phyloP scores from a whole-genome alignment of 108 stramenopile species.

The Thalassiosira profunda region DNA sequence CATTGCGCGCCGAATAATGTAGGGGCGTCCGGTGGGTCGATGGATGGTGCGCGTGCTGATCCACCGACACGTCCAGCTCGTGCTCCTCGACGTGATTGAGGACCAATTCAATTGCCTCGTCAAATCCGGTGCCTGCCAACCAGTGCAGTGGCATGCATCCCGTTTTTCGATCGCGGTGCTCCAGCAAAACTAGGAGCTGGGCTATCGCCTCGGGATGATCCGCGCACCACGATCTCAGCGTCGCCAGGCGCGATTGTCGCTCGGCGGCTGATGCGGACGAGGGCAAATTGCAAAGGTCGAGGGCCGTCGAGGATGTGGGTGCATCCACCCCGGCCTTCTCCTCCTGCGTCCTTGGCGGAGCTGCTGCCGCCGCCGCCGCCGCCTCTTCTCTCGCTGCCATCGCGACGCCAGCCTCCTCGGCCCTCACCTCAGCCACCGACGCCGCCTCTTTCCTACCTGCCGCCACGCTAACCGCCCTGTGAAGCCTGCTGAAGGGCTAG shows the following conservation, averaged over 20 bases:
- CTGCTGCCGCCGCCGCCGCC: too few species aligned
- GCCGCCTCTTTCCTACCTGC: too few species aligned
- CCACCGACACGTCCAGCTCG: constrained; percentile 6
- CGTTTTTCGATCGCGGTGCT: constrained; percentile 37
- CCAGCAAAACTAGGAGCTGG: constrained; percentile 4
- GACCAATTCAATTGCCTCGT: constrained; percentile 37
- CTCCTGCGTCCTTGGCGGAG: too few species aligned
- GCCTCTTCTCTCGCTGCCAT: too few species aligned
- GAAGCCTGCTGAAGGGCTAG: too few species aligned
- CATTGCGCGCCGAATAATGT: constrained; percentile 89
- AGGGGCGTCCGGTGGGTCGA: constrained; percentile 68
- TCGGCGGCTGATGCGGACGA: not conserved
- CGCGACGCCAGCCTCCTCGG: too few species aligned
- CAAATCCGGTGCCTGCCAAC: constrained; percentile 71
- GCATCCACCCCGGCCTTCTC: not conserved
- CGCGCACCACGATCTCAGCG: constrained; percentile 23
- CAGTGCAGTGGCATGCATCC: constrained; percentile 83
- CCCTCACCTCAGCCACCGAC: too few species aligned
- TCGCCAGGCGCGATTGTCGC: constrained; percentile 21
- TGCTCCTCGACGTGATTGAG: not conserved
- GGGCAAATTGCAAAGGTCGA: constrained; percentile 25
- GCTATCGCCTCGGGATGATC: constrained; percentile 5
- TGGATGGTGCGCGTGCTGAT: constrained; percentile 51
- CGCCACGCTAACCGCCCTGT: too few species aligned
- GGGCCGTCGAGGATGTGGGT: constrained; percentile 14